phyloP scores from a whole-genome alignment of 2,329 filamentous ascomycete genomes.

The Apiospora rasikravindrae region DNA sequence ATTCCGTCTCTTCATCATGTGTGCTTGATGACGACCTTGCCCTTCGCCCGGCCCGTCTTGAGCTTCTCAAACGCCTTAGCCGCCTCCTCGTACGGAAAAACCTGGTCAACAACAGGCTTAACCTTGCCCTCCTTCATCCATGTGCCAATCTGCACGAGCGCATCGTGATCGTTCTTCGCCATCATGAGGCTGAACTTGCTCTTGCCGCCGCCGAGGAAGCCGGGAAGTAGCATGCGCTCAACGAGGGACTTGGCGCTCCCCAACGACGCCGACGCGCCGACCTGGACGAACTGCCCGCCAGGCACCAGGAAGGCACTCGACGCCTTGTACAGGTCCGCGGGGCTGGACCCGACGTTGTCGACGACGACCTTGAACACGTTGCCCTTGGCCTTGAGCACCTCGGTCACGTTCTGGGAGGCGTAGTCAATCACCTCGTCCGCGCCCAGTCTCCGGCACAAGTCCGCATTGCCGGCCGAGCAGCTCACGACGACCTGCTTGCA shows the following conservation, averaged over 20 bases:
- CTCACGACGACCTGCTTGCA: constrained; percentile 61
- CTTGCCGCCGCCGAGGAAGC: constrained; percentile 46
- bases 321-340: constrained; percentile 56
- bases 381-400: constrained; percentile 51
- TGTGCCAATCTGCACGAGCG: constrained; percentile 54
- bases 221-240: constrained; percentile 36
- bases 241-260: constrained; percentile 25
- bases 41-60: constrained; percentile 58
- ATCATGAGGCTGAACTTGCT: constrained; percentile 46
- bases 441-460: constrained; percentile 62
- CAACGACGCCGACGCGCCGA: constrained; percentile 46
- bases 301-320: constrained; percentile 56
- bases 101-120: constrained; percentile 59
- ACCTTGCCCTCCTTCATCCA: constrained; percentile 66
- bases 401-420: constrained; percentile 52
- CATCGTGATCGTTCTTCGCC: constrained; percentile 44
- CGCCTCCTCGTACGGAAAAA: constrained; percentile 60
- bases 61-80: constrained; percentile 63
- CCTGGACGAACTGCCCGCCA: constrained; percentile 56
- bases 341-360: constrained; percentile 58
- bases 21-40: constrained; percentile 59
- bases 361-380: constrained; percentile 58
- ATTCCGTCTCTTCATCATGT: background rate
- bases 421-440: constrained; percentile 69
- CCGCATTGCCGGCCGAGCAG: constrained; percentile 63